Conservation (phyloP, 2,329 filamentous ascomycete species). For the Diaporthe batatas region DNA sequence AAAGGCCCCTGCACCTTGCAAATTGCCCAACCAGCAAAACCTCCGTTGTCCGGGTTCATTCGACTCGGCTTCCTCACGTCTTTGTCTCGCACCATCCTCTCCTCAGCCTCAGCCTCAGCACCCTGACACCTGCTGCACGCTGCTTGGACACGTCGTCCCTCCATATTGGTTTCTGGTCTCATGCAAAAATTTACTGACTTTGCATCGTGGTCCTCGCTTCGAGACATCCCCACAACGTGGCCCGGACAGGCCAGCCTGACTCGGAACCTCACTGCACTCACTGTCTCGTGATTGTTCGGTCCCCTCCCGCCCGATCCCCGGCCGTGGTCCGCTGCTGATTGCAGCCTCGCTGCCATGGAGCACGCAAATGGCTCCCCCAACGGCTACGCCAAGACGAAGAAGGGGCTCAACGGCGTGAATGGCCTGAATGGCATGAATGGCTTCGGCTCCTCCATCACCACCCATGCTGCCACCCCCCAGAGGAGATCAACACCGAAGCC, state of each 20-base stretch:
- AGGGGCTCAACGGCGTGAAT: slow-evolving; percentile 47
- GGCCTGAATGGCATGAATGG: slow-evolving; percentile 21
- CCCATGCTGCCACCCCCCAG: slow-evolving; percentile 52
- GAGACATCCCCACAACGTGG: not conserved
- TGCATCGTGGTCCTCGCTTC: not conserved
- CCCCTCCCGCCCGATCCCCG: slow-evolving; percentile 15
- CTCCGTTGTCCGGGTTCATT: slow-evolving; percentile 29
- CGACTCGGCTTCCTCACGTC: slow-evolving; percentile 25
- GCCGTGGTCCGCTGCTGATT: slow-evolving; percentile 38
- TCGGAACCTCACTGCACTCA: slow-evolving; percentile 1
- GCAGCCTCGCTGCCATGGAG: slow-evolving; percentile 52
- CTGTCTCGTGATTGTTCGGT: slow-evolving; percentile 27
- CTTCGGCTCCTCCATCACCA: slow-evolving; percentile 52
- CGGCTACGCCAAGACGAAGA: slow-evolving; percentile 45
- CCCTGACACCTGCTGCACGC: not conserved
- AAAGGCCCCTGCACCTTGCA: slow-evolving; percentile 21
- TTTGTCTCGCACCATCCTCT: slow-evolving; percentile 15
- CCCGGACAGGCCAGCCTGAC: slow-evolving; percentile 12
- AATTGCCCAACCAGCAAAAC: slow-evolving; percentile 31
- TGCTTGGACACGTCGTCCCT: slow-evolving; percentile 19
- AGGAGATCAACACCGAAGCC: slow-evolving; percentile 48
- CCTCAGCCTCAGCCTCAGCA: not conserved
- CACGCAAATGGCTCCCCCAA: slow-evolving; percentile 57
- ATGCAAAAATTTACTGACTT: slow-evolving; percentile 1
- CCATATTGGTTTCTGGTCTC: not conserved